Conservation (phyloP, 108 stramenopile genomes). For the Skeletonema tropicum region DNA sequence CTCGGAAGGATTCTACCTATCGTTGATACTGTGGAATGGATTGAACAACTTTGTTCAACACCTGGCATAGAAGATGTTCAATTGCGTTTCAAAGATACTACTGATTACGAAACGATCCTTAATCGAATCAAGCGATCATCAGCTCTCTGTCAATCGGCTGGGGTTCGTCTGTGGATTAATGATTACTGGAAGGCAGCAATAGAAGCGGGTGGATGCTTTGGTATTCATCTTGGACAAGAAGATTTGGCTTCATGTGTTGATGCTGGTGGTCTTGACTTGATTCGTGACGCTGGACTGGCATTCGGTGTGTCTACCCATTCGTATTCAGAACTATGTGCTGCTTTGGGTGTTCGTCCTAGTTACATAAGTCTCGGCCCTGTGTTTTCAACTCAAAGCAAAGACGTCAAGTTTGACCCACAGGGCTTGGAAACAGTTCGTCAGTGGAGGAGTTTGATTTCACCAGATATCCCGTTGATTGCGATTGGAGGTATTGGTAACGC, state of each 20-base stretch:
- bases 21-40: conserved; percentile 77
- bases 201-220: conserved; percentile 73
- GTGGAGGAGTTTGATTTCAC: conserved; percentile 85
- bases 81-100: conserved; percentile 78
- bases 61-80: conserved; percentile 77
- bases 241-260: conserved; percentile 76
- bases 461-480: conserved; percentile 79
- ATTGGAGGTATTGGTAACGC: conserved; percentile 87
- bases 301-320: conserved; percentile 94
- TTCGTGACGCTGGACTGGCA: conserved; percentile 58
- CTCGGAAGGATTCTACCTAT: conserved; percentile 83
- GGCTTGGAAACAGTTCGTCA: conserved; percentile 75
- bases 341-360: conserved; percentile 81
- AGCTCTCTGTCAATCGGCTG: conserved; percentile 55
- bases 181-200: conserved; percentile 88
- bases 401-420: conserved; percentile 85
- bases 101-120: conserved; percentile 54
- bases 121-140: conserved; percentile 60
- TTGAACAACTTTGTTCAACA: conserved; percentile 49
- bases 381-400: conserved; percentile 86
- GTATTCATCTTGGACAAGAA: conserved; percentile 94
- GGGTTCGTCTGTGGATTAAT: conserved; percentile 91
- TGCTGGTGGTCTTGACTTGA: conserved; percentile 57
- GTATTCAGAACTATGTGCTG: conserved; percentile 86
- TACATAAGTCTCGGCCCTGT: conserved; percentile 93